Percentiles rank a stretch among this genome's conserved stretches.
Conservation (phyloP, 2,329 filamentous ascomycete genomes). For the Nannizzia gypsea region DNA sequence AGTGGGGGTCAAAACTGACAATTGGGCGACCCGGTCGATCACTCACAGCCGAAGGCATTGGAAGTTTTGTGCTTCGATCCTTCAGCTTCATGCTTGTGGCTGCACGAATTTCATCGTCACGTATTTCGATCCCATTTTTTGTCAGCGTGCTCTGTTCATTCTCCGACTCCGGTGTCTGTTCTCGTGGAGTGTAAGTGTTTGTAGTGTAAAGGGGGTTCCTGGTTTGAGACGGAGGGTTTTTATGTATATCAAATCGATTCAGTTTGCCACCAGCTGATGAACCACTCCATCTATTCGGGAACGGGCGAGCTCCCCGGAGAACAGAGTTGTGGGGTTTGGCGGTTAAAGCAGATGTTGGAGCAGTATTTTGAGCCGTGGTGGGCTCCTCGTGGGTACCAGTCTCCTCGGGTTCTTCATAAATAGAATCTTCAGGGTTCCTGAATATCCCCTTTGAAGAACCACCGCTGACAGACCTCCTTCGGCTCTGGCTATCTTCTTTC, state of each 20-base stretch:
- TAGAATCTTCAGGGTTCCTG: constrained; percentile 48
- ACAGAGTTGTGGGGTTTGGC: constrained; percentile 55
- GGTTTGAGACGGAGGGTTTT: constrained; percentile 71
- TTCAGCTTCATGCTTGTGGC: constrained; percentile 82
- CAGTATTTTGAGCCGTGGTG: constrained; percentile 18
- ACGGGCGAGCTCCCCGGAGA: constrained; percentile 31
- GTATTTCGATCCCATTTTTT: constrained; percentile 71
- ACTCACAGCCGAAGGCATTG: constrained; percentile 81
- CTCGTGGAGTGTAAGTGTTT: constrained; percentile 41
- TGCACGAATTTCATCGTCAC: constrained; percentile 74
- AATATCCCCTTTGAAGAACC: constrained; percentile 41
- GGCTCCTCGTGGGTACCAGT: constrained; percentile 18
- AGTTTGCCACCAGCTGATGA: constrained; percentile 37
- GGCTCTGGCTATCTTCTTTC: constrained; percentile 14
- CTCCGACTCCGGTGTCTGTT: constrained; percentile 14
- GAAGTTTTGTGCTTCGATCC: constrained; percentile 76
- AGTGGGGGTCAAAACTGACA: constrained; percentile 87
- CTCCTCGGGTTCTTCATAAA: constrained; percentile 76
- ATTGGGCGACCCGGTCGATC: constrained; percentile 83
- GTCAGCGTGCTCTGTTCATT: constrained; percentile 41
- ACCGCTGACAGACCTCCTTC: constrained; percentile 24
- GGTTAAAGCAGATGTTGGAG: constrained; percentile 39
- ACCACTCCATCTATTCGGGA: constrained; percentile 34
- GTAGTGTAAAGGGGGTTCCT: constrained; percentile 67
- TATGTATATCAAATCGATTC: constrained; percentile 61